Conservation (phyloP, 1,284 basidiomycete genomes). For the Boletellus deceptivus region DNA sequence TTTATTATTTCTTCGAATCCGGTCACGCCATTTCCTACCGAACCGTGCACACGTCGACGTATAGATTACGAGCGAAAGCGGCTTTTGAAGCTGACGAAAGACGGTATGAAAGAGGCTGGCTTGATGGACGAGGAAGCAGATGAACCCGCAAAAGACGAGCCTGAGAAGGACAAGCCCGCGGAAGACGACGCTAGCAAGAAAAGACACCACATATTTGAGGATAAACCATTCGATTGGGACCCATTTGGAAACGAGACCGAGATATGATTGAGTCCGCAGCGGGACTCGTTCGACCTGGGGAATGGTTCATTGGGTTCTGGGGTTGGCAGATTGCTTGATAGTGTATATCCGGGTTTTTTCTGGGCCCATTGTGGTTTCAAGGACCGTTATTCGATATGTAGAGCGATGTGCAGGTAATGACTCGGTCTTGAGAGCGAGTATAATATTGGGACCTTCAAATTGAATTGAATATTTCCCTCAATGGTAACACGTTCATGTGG, state of each 20-base stretch:
- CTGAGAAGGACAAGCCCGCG: constrained; percentile 3
- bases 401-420: too few relatives aligned
- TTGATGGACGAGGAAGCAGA: constrained; percentile 27
- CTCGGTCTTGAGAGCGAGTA: too few relatives aligned
- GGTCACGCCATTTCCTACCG: constrained; percentile 32
- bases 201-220: constrained; percentile 27
- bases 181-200: too few relatives aligned
- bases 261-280: constrained; percentile 5
- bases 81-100: constrained; percentile 29
- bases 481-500: too few relatives aligned
- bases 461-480: too few relatives aligned
- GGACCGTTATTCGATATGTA: too few relatives aligned
- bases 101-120: constrained; percentile 29
- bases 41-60: constrained; percentile 27
- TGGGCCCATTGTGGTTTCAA: background rate
- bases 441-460: too few relatives aligned
- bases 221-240: constrained; percentile 33
- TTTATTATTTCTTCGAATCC: constrained; percentile 29
- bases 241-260: constrained; percentile 30
- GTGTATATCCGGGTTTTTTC: constrained; percentile 3
- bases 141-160: constrained; percentile 12
- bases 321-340: constrained; percentile 13
- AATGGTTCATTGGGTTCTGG: background rate
- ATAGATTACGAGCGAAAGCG: constrained; percentile 33
- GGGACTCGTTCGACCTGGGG: background rate